Evolutionary conservation across 495 filamentous ascomycete genomes (phyloP), one percentile per base, ranked within the genome.

Genomic region (Neurospora sp.): DNA sequence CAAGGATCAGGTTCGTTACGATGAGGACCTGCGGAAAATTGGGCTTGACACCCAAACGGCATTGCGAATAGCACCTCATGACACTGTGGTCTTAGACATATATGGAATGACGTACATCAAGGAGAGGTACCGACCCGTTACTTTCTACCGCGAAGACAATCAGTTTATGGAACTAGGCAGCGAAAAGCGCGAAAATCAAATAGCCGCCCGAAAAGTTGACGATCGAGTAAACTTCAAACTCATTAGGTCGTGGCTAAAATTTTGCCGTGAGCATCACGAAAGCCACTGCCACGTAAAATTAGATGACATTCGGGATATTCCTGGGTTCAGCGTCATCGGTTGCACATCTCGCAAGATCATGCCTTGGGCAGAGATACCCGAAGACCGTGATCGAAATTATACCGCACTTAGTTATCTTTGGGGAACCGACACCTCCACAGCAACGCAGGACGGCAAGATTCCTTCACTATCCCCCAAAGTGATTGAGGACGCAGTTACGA

Each of bases 401-500:
- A 73, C 70, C 4, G 75, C 75, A 5, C 75, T 76, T 17, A 76
- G 75, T 71, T 76, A 76, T 70, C 73, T 76, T 24, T 76, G 75
- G 75, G 75, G 75, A 72, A 70, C 19, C 8, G 11, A 69, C 38
- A 54, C 73, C 15, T 40, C 43, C 3, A 34, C 39, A 39, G 37
- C 39, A 69, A 71, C 34, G 38, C 38, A 40, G 39, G 69, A 36
- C 19, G 54, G 34, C 39, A 39, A 0, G 5, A 36, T 70, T 21
- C 19, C 66, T 39, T 70, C 54, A 5, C 73, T 59, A 39, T 78
- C 36, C 77, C 77, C 13, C 74, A 74, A 42, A 78, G 75, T 28
- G 76, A 81, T 48, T 69, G 77, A 45, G 83, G 43, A 84, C 73
- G 79, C 79, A 4, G 79, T 84, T 3, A 38, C 70, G 45, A 71